Evolutionary conservation across 495 filamentous ascomycete genomes (phyloP).

Genomic region (Talaromyces stipitatus): DNA sequence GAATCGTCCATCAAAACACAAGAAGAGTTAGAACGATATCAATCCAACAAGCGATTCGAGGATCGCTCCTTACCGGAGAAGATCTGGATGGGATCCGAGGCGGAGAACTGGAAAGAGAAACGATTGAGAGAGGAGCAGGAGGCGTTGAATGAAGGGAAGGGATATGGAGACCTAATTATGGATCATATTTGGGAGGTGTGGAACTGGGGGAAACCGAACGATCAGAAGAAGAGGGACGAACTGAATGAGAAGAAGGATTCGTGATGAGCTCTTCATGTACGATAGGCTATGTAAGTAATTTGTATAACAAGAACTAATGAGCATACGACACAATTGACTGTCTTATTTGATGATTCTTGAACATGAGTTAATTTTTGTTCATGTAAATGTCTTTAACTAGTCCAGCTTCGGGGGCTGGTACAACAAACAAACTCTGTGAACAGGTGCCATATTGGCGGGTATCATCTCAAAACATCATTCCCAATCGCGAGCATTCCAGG

Average conservation of each 20-base stretch:
- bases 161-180: slow-evolving; percentile 73
- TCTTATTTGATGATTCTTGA: neutral
- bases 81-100: slow-evolving; percentile 60
- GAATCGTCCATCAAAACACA: slow-evolving; percentile 18
- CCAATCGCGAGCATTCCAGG: neutral
- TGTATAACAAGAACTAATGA: neutral
- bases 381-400: neutral
- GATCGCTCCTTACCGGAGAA: slow-evolving; percentile 39
- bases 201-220: slow-evolving; percentile 42
- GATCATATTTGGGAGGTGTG: slow-evolving; percentile 82
- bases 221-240: slow-evolving; percentile 1
- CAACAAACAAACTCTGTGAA: neutral
- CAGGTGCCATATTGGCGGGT: neutral
- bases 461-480: neutral
- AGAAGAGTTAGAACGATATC: slow-evolving; percentile 34
- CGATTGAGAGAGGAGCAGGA: slow-evolving; percentile 62
- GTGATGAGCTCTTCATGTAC: neutral
- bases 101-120: slow-evolving; percentile 64
- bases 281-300: neutral
- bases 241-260: neutral
- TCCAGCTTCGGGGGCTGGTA: neutral
- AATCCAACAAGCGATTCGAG: slow-evolving; percentile 22
- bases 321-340: neutral
- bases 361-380: neutral
- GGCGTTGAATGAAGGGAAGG: slow-evolving; percentile 67